Base-by-base conservation (phyloP, 2,329 filamentous ascomycete genomes). In the Colletotrichum sojae region DNA sequence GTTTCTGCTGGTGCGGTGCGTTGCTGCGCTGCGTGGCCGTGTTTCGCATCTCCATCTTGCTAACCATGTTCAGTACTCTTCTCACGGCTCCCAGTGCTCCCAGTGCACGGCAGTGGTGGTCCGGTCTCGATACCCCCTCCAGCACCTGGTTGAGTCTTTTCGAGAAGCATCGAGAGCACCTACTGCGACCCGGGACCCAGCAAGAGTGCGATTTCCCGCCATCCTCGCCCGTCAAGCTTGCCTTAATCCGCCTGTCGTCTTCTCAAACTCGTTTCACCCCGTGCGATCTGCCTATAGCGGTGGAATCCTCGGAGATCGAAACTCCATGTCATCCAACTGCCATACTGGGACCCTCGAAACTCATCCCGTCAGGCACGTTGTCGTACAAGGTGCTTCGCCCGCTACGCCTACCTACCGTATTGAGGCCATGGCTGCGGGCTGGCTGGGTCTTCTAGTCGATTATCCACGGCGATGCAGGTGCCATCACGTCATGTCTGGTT, bases 181-280 rank as follows among this genome's bases (percentile, higher is more conserved):
- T 13, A 27, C 20, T 27, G n/a, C 40, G 25, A 16, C 43, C 43
- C 15, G 6, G 46, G 10, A 60, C 57, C 57, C 45, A 49, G 57
- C 57, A 39, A 51, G 25, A 25, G 22, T 25, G 22, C 22, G 22
- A 51, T 8, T 49, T 39, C 39, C 39, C 22, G 22, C 16, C 39
- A 36, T 49, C 20, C 46, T 51, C 39, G 13, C 20, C 31, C 43
- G 25, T 16, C 20, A n/a, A 36, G 18, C 31, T 39, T 57, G 40
- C 54, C 40, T 36, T 45, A 51, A 65, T 54, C 40, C 39, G 40
- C 25, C 15, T 52, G 15, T 53, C 25, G n/a, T 60, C 49, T 46
- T 39, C 59, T 60, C 66, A 60, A 39, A 69, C 62, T 51, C 55
- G 66, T 69, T 69, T 69, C 66, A 69, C 51, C 51, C 49, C 55